Conservation (phyloP, 179 eudicot species). For the Heliamphora pulchella region DNA sequence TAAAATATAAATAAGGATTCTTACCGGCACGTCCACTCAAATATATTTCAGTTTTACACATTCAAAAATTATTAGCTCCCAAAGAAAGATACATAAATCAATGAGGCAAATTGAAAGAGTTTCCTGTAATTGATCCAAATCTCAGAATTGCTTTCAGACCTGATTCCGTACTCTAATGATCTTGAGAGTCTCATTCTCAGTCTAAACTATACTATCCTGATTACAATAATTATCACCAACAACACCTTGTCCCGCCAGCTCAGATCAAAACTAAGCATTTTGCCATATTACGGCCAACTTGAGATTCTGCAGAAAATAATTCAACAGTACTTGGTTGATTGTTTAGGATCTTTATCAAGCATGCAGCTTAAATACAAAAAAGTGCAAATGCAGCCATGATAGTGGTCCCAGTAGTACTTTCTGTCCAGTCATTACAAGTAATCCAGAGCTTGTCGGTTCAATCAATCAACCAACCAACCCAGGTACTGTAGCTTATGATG, state of each 20-base stretch:
- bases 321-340: neutral
- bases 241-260: neutral
- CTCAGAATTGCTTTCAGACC: neutral
- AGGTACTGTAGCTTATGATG: neutral
- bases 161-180: neutral
- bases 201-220: neutral
- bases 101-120: neutral
- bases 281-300: neutral
- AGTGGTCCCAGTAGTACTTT: neutral
- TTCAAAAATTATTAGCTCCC: no score
- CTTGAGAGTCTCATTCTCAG: neutral
- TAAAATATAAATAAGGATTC: neutral
- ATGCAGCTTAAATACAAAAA: neutral
- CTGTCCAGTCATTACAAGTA: neutral
- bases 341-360: neutral
- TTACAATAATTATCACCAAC: slow-evolving; percentile 9
- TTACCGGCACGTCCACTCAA: neutral
- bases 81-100: neutral
- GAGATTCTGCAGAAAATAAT: neutral
- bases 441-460: neutral
- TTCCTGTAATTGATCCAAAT: neutral
- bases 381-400: neutral
- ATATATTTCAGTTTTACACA: neutral
- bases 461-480: slow-evolving; percentile 7
- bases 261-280: neutral